These are phyloP conservation scores for Epichloe bromicola DNA, from an alignment of 2,329 filamentous ascomycete genomes.

Conservation along the genomic window DNA sequence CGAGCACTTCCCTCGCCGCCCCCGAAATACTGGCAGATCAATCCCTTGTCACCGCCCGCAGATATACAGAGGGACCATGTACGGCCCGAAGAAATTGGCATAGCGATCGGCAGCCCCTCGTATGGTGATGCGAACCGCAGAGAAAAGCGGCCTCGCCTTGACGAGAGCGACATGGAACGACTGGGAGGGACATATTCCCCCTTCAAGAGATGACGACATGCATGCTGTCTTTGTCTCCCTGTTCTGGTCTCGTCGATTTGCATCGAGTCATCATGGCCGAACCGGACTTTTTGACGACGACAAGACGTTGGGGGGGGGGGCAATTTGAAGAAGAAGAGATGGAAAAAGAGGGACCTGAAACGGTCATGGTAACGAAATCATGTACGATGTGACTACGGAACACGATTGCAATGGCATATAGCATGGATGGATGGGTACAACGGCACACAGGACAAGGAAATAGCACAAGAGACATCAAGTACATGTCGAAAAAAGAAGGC, in stretches of 20 bases:
- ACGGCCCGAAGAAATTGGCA: neutral
- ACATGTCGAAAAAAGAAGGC: too few species aligned
- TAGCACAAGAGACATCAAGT: neutral
- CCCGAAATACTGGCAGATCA: constrained; percentile 1
- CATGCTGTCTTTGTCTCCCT: neutral
- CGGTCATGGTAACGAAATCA: neutral
- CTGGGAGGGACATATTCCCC: constrained; percentile 6
- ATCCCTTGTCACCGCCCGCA: constrained; percentile 2
- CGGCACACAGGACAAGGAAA: neutral
- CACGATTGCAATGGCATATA: neutral
- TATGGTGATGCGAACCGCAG: neutral
- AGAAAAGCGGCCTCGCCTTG: constrained; percentile 10
- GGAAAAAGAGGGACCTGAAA: neutral
- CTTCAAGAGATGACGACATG: neutral
- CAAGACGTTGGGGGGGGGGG: too few species aligned
- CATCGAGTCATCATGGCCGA: neutral
- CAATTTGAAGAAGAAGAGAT: neutral
- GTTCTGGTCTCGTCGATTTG: neutral
- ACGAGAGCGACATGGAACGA: constrained; percentile 10
- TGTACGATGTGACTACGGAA: neutral
- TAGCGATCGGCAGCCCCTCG: constrained; percentile 3
- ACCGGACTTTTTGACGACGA: neutral
- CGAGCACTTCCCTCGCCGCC: constrained; percentile 27
- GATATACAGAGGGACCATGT: neutral
- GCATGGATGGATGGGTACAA: neutral